Evolutionary conservation across 2,329 filamentous ascomycete species (phyloP).

Genomic region (Ophiostoma triangulosporum): DNA sequence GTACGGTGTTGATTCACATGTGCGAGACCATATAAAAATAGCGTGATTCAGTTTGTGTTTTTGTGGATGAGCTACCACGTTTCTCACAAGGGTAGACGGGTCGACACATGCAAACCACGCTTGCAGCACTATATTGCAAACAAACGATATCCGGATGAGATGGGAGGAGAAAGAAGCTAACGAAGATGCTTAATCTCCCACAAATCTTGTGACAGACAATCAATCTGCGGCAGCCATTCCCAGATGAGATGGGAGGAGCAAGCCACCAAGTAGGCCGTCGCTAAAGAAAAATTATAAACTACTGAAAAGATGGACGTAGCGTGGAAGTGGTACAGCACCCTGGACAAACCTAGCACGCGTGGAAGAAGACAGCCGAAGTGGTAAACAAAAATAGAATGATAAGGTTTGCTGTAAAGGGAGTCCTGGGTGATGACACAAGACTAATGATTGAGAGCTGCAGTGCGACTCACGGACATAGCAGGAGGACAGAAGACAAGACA

Average conservation of each 20-base stretch:
- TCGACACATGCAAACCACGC: too few relatives aligned
- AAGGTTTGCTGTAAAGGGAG: neutral
- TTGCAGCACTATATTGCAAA: too few relatives aligned
- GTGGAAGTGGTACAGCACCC: neutral
- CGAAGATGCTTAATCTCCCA: too few relatives aligned
- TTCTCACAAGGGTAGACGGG: too few relatives aligned
- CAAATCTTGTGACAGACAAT: conserved; percentile 3
- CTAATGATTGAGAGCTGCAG: too few relatives aligned
- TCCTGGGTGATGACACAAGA: neutral
- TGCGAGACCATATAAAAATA: neutral
- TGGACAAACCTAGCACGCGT: neutral
- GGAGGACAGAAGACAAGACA: neutral
- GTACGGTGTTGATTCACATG: neutral
- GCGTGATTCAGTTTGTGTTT: neutral
- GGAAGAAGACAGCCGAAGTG: neutral
- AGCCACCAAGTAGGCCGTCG: conserved; percentile 1
- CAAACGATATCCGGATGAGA: too few relatives aligned
- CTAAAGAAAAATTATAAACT: neutral
- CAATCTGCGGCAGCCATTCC: neutral
- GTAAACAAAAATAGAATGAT: neutral
- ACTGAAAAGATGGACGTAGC: neutral
- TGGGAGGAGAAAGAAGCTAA: too few relatives aligned
- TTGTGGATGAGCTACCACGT: too few relatives aligned
- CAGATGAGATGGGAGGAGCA: neutral
- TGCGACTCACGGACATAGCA: conserved; percentile 1